phyloP scores from a whole-genome alignment of 306 rosid genomes.

The Prunus armeniaca region DNA sequence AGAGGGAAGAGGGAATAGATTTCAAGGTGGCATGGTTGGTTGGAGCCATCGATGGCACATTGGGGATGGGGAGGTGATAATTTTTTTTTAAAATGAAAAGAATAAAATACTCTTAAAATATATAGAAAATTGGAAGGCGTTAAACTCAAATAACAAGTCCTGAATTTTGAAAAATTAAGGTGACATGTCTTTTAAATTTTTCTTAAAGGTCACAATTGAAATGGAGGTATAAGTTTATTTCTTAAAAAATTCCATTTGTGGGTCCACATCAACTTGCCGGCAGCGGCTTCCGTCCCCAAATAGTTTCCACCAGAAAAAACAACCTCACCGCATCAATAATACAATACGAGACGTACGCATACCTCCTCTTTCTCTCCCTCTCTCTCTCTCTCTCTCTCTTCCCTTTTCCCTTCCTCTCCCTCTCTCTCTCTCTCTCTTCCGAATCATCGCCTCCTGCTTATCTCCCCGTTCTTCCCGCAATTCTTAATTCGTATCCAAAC shows the following conservation, averaged over 20 bases:
- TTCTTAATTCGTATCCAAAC: conserved; percentile 21
- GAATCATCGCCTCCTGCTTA: conserved; percentile 27
- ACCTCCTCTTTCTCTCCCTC: background rate
- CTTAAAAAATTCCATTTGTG: too few species aligned
- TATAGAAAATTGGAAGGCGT: too few species aligned
- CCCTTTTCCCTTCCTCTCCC: too few species aligned
- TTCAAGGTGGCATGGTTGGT: too few species aligned
- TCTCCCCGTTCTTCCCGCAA: conserved; percentile 25
- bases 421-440: background rate
- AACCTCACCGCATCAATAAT: conserved; percentile 6
- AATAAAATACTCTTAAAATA: too few species aligned
- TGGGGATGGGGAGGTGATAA: too few species aligned
- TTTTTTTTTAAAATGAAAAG: accelerated
- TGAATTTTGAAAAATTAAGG: too few species aligned
- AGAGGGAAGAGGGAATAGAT: too few species aligned
- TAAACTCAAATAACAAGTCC: too few species aligned
- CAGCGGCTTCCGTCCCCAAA: background rate
- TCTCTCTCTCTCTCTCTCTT: background rate
- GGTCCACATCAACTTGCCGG: conserved; percentile 42
- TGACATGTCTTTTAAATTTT: too few species aligned
- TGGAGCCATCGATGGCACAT: too few species aligned
- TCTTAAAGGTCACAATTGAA: accelerated
- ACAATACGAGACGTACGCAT: background rate
- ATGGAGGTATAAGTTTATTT: too few species aligned
- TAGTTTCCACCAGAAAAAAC: conserved; percentile 1